phyloP scores from a whole-genome alignment of 352 stramenopile genomes.

The Thraustochytrium sp. region DNA sequence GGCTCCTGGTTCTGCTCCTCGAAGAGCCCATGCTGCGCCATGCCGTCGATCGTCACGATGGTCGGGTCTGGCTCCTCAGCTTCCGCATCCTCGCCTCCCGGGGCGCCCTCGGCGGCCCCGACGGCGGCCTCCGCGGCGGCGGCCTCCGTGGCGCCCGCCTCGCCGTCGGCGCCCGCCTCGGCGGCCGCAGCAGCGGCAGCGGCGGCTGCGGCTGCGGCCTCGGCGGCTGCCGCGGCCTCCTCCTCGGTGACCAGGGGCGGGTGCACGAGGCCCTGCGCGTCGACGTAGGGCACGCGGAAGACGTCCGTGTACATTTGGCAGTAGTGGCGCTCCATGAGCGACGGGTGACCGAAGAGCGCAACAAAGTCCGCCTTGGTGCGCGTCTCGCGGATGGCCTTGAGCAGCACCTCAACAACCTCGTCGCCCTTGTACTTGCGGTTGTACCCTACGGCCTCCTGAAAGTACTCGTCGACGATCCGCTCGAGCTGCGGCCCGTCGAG shows the following conservation, averaged over 20 bases:
- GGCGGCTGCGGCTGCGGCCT: background rate
- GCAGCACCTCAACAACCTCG: slow-evolving; percentile 18
- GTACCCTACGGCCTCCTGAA: slow-evolving; percentile 24
- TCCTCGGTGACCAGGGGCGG: background rate
- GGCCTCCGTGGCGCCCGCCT: background rate
- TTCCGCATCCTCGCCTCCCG: background rate
- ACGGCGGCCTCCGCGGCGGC: background rate
- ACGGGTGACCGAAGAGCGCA: slow-evolving; percentile 35
- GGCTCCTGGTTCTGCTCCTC: slow-evolving; percentile 28
- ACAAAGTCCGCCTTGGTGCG: slow-evolving; percentile 22
- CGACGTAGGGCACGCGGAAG: slow-evolving; percentile 27
- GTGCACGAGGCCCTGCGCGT: background rate
- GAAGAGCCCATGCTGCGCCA: slow-evolving; percentile 19
- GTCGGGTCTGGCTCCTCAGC: slow-evolving; percentile 32
- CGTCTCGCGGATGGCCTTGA: background rate
- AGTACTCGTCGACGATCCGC: slow-evolving; percentile 40
- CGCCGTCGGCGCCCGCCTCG: background rate
- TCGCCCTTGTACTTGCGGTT: slow-evolving; percentile 39
- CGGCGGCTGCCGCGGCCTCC: background rate
- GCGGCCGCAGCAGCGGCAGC: background rate
- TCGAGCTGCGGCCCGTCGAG: slow-evolving; percentile 38
- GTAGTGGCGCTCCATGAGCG: slow-evolving; percentile 26
- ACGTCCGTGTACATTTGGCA: slow-evolving; percentile 34
- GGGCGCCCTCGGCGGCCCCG: background rate
- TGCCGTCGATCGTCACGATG: slow-evolving; percentile 3